Evolutionary conservation across 2,329 filamentous ascomycete species (phyloP), one percentile per base, ranked within the genome.

Genomic region (Fusarium anthophilum): DNA sequence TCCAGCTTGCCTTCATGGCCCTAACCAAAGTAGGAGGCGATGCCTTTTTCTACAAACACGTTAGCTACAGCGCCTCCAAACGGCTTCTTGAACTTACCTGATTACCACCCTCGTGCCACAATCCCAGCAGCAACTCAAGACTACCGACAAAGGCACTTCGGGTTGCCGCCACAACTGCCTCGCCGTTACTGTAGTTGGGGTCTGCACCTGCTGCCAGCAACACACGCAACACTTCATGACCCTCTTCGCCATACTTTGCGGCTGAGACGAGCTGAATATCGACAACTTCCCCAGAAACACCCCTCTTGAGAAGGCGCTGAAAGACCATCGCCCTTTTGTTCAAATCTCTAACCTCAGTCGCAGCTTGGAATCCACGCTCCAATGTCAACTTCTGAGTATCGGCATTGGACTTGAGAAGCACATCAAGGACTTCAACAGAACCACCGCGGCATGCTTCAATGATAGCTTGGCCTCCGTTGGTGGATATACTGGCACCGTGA

Each of bases 1-100:
- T 85, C 86, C 87, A 88, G 67, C 84, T 86, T 2, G 87, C 86
- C 72, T 89, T 87, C n/a, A 91, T 81, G 0, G 87, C 85, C 14
- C 84, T 82, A 7, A 84, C 81, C 56, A 90, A 78, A 0, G 88
- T 89, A 5, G 82, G 80, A 8, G 83, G 82, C 0, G 85, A 86
- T 2, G 86, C 86, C 66, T 81, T 85, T 75, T 84, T 86, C 81
- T 88, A 78, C 39, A 58, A 37, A 58, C 53, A 62, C 38, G 50
- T 76, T 60, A 79, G 75, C 53, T 38, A 66, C 44, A 58, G 45
- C 37, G 60, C 50, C 32, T 35, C n/a, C 24, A 43, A 12, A 74
- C 57, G 26, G 39, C 50, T 43, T n/a, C 39, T 56, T 35, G 32
- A 44, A 68, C 83, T 74, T 76, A 84, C 85, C 77, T 88, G 84